A percentile compares a stretch with the other conserved stretches of the same genome.
Conservation (phyloP, 805 yeast species). For the Groenewaldozyma salmanticensis region DNA sequence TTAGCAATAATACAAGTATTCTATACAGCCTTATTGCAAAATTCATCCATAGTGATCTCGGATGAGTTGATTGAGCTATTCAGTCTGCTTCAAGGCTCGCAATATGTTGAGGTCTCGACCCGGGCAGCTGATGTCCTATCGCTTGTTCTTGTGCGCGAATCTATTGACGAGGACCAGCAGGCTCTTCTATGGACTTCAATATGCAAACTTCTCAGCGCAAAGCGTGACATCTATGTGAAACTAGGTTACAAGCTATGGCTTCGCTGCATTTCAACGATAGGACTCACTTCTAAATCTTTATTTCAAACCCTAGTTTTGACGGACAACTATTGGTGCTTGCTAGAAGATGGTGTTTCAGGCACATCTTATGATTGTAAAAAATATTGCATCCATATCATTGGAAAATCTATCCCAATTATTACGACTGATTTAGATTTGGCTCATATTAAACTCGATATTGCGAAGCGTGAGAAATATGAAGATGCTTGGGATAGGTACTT, state of each 20-base stretch:
- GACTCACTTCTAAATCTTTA: background rate
- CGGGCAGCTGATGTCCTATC: conserved; percentile 3
- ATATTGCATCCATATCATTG: conserved; percentile 54
- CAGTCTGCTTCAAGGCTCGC: conserved; percentile 3
- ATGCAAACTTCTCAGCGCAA: background rate
- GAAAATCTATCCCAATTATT: conserved; percentile 42
- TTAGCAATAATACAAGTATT: too few relatives aligned
- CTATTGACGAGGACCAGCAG: background rate
- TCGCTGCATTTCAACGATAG: conserved; percentile 8
- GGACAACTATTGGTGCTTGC: conserved; percentile 41
- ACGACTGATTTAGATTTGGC: conserved; percentile 25
- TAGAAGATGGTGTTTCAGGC: conserved; percentile 50
- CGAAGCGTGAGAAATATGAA: conserved; percentile 25
- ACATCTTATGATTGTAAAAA: conserved; percentile 59
- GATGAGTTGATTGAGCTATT: too few relatives aligned
- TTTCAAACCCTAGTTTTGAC: conserved; percentile 11
- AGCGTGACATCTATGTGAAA: conserved; percentile 3
- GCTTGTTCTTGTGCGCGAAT: background rate
- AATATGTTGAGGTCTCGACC: background rate
- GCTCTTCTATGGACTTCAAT: conserved; percentile 3
- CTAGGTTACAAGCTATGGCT: conserved; percentile 17
- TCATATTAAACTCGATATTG: conserved; percentile 37
- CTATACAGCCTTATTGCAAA: too few relatives aligned
- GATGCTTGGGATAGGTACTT: conserved; percentile 62
- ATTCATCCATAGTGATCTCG: too few relatives aligned